Base-by-base conservation (phyloP, 163 green algal genomes). In the Dunaliella salina region DNA sequence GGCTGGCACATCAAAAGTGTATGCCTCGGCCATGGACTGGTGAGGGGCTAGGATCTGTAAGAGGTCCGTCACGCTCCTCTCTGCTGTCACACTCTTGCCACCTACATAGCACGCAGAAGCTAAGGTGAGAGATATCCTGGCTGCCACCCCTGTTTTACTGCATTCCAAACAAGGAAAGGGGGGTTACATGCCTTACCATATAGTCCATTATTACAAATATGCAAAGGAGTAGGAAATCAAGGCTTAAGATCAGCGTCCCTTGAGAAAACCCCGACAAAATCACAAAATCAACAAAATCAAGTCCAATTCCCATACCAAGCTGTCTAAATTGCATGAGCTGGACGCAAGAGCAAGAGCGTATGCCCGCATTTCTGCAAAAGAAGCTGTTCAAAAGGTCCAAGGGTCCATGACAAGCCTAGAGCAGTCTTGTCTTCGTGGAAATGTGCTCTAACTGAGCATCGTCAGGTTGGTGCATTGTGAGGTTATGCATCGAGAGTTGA, bases 1-100 rank as follows among this genome's bases (percentile, higher is more conserved):
- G 32, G 46, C 17, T 4, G 85, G 85, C 63, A 88, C 85, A 81
- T 88, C 85, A 67, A 86, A 88, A n/a, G 67, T 86, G 85, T 88
- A 85, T 3, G 81, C 81, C 18, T 88, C 85, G 13, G n/a, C 67
- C 13, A 57, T 69, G 4, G 81, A 82, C 4, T 34, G 29, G 4
- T 84, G 72, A 15, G 84, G 84, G 11, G 81, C 29, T 75, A 82
- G 8, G 1, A 35, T 45, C 72, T 63, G 33, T 35, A 87, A 34
- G 15, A 57, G 34, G 75, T 87, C 57, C 30, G 67, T 45, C 17
- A 83, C 50, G 67, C 82, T 45, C 32, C 1, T 30, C 57, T 78
- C 29, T 85, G 67, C 30, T 63, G 82, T 80, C 20, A 22, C 71
- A 32, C 25, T 72, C 69, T 63, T 26, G 59, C 34, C 72, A 46